Percentiles rank a stretch among this genome's conserved stretches.
phyloP scores from a whole-genome alignment of 148 eudicot species.

The Rhododendron simsii region DNA sequence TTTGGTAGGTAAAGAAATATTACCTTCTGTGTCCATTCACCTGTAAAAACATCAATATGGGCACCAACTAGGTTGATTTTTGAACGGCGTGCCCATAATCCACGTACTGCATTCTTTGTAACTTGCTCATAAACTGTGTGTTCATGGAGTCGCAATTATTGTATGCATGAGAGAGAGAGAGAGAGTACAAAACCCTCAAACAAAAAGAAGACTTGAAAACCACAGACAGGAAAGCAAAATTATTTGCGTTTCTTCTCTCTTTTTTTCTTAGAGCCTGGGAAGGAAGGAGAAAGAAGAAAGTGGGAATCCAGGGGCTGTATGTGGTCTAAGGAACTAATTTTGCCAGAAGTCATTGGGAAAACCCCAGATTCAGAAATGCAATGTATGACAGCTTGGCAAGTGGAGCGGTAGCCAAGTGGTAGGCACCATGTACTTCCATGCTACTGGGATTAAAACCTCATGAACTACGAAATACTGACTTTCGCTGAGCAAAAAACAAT shows the following conservation, averaged over 20 bases:
- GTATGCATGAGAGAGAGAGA: neutral
- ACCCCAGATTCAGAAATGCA: neutral
- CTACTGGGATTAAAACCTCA: too few relatives aligned
- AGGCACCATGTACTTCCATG: too few relatives aligned
- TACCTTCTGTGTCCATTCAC: conserved; percentile 99
- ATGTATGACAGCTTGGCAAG: too few relatives aligned
- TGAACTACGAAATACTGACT: neutral
- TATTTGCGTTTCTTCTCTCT: neutral
- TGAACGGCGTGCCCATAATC: conserved; percentile 95
- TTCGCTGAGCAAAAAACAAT: neutral
- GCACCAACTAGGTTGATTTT: conserved; percentile 88
- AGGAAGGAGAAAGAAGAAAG: neutral
- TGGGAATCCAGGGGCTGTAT: neutral
- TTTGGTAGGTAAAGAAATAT: neutral
- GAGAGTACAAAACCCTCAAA: neutral
- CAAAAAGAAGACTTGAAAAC: neutral
- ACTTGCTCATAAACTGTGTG: conserved; percentile 93
- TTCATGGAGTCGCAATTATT: conserved; percentile 6
- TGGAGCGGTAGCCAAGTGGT: too few relatives aligned
- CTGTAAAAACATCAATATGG: conserved; percentile 92
- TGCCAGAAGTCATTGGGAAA: neutral
- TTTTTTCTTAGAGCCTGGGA: neutral
- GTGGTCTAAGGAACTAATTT: neutral
- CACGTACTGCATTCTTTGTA: conserved; percentile 98
- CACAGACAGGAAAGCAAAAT: neutral